These are phyloP conservation scores for Taiozyma sp. DNA, from an alignment of 1,139 yeast genomes.

Conservation along the genomic window DNA sequence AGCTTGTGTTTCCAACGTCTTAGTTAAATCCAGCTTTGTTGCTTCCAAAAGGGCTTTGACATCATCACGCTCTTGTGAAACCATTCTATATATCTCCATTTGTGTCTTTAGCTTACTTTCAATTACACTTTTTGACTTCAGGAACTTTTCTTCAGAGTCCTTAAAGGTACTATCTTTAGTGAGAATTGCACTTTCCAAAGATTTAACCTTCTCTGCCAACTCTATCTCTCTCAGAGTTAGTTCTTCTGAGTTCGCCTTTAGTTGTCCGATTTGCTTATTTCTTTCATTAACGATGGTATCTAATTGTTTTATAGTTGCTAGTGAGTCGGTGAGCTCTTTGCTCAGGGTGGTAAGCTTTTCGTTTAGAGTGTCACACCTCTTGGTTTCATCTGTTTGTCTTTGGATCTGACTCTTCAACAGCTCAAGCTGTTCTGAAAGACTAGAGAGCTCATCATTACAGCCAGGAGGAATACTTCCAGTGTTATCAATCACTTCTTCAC, in stretches of 20 bases:
- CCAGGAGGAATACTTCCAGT: background rate
- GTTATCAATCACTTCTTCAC: background rate
- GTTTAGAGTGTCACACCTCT: background rate
- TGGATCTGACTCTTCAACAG: background rate
- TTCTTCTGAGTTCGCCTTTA: background rate
- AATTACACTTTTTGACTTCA: slow-evolving; percentile 8
- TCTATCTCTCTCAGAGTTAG: background rate
- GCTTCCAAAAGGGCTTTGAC: slow-evolving; percentile 6
- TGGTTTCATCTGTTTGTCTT: background rate
- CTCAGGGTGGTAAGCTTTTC: background rate
- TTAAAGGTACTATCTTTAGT: slow-evolving; percentile 3
- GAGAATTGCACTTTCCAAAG: background rate
- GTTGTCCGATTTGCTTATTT: background rate
- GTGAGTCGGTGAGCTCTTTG: background rate
- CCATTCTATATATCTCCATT: slow-evolving; percentile 14
- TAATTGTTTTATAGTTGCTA: background rate
- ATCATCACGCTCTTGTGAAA: slow-evolving; percentile 15
- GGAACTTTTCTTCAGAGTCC: slow-evolving; percentile 7
- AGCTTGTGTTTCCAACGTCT: slow-evolving; percentile 1
- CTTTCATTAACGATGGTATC: background rate
- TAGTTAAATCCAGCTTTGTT: background rate
- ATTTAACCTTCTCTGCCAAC: background rate
- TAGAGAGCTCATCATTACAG: background rate
- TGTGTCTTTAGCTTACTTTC: slow-evolving; percentile 18
- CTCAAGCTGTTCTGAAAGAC: background rate